These are phyloP conservation scores for Nicotiana benthamiana DNA, from an alignment of 257 asterid species.

Conservation along the genomic window DNA sequence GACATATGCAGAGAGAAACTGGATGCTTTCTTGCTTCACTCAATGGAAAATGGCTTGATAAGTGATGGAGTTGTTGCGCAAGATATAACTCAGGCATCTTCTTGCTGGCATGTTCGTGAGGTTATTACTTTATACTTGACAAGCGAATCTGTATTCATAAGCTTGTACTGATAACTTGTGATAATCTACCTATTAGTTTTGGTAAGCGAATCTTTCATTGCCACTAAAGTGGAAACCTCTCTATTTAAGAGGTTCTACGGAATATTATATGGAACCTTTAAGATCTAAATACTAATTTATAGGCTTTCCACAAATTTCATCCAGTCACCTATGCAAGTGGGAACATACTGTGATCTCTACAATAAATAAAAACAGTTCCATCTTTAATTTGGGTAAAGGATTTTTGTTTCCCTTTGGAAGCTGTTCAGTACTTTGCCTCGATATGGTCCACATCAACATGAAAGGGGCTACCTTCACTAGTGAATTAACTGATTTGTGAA, in stretches of 20 bases:
- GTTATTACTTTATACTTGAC: conserved; percentile 29
- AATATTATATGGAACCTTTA: background rate
- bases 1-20: conserved; percentile 70
- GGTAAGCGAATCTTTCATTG: background rate
- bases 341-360: background rate
- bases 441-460: too few species aligned
- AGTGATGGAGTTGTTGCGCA: conserved; percentile 94
- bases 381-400: background rate
- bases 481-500: background rate
- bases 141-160: background rate
- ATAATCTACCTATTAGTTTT: background rate
- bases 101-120: conserved; percentile 97
- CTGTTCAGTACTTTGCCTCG: too few species aligned
- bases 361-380: background rate
- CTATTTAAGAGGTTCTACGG: background rate
- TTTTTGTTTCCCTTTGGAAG: background rate
- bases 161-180: conserved; percentile 8
- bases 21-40: conserved; percentile 73
- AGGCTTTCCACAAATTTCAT: background rate
- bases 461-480: background rate
- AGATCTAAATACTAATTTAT: background rate
- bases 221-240: background rate
- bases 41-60: conserved; percentile 75
- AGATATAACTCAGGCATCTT: conserved; percentile 89
- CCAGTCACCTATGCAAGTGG: background rate